Base-by-base conservation (phyloP, 805 yeast species). In the Myxozyma mucilagina region DNA sequence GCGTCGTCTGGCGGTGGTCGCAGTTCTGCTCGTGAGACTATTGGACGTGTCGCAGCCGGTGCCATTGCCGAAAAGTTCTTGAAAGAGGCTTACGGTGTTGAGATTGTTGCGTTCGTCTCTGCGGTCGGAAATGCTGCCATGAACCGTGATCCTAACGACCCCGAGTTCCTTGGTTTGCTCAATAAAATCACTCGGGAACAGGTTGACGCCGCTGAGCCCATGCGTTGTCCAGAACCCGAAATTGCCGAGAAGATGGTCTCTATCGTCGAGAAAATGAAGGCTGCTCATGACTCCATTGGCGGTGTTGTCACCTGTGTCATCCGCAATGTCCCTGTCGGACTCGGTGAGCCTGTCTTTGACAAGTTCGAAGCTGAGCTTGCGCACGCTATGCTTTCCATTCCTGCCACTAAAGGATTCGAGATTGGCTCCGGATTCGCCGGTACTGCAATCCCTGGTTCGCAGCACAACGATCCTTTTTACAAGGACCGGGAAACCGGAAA, bases 21-120 rank as follows among this genome's bases (percentile, higher is more conserved):
- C 73, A 88, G 97, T 11, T 85, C 93, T 48, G 99, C 99, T 8
- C 85, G 99, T 76, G 99, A 94, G 78, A 94, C 99, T 47, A 94
- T 94, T 70, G 99, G 99, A 60, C 85, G 99, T 76, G 99, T 94
- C 56, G 98, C 98, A 51, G 98, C 97, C 8, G 97, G 97, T 72
- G 98, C 97, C 54, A 86, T 94, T 75, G 99, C 99, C 53, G 99
- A 94, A 76, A 93, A 92, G 77, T 86, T 90, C 66, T 82, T 94
- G 71, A 72, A 77, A 52, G 85, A 87, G 69, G 87, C 89, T 57
- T 85, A 87, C 72, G 82, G 84, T 61, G 94, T 94, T 49, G 98
- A 93, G 75, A 90, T 94, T 70, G 97, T 94, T 51, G 99, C 97
- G 0, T 94, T 94, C 76, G 97, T 93, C 24, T 84, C 94, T n/a